A percentile compares a stretch with the other conserved stretches of the same genome.
These are phyloP conservation scores for Eremochloa ophiuroides DNA, from an alignment of 176 grass and related monocot species.

Conservation along the genomic window DNA sequence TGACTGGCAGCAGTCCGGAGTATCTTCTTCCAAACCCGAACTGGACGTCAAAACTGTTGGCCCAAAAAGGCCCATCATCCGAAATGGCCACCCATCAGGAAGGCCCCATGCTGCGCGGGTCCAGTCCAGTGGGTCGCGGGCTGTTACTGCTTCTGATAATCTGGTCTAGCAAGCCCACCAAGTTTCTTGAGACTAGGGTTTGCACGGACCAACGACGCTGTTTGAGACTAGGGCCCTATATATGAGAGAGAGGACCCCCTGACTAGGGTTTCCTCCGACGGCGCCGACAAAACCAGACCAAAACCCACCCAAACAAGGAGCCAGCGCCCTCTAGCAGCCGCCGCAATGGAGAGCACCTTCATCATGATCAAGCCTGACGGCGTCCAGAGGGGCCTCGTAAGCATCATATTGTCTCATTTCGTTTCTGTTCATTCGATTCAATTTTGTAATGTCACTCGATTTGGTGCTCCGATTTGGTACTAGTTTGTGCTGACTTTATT, in stretches of 20 bases:
- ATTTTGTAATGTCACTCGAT: not conserved
- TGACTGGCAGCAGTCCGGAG: too few species aligned
- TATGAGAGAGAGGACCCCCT: not conserved
- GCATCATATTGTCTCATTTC: not conserved
- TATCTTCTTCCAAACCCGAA: not conserved
- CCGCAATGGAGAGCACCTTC: constrained; percentile 59
- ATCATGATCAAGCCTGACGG: constrained; percentile 89
- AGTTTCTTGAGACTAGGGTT: not conserved
- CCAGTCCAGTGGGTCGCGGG: not conserved
- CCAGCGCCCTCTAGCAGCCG: not conserved
- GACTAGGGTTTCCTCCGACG: constrained; percentile 32
- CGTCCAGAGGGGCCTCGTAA: constrained; percentile 73
- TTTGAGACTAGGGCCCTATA: constrained; percentile 7
- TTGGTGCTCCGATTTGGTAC: not conserved
- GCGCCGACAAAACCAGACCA: constrained; percentile 24
- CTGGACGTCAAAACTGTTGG: not conserved
- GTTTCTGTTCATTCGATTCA: not conserved
- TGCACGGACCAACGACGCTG: not conserved
- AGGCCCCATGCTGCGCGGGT: too few species aligned
- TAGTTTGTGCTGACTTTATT: not conserved
- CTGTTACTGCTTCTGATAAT: not conserved
- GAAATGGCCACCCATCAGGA: not conserved
- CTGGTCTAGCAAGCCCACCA: not conserved
- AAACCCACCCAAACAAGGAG: not conserved
- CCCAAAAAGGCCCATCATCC: not conserved